These are phyloP conservation scores for Lachnellula occidentalis DNA, from an alignment of 2,329 filamentous ascomycete species.

Conservation along the genomic window DNA sequence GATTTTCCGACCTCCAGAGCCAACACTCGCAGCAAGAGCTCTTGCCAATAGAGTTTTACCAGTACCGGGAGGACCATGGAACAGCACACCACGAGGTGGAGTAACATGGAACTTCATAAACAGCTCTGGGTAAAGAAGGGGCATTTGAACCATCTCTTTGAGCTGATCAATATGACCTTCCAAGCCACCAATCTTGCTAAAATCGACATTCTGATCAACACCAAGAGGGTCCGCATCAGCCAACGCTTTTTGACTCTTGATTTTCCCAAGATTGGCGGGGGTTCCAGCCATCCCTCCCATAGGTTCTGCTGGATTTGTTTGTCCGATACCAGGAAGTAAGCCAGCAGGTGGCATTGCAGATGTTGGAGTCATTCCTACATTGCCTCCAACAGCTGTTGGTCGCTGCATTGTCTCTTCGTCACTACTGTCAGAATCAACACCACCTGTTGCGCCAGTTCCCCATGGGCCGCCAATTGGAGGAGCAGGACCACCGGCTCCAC, in stretches of 20 bases:
- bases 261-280: conserved; percentile 81
- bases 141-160: conserved; percentile 97
- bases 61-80: conserved; percentile 94
- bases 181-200: conserved; percentile 88
- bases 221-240: conserved; percentile 93
- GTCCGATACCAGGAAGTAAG: conserved; percentile 44
- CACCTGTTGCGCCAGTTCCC: conserved; percentile 67
- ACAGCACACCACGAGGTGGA: conserved; percentile 88
- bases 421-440: conserved; percentile 90
- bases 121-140: conserved; percentile 88
- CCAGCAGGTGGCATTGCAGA: conserved; percentile 46
- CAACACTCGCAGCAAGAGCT: conserved; percentile 85
- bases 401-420: conserved; percentile 80
- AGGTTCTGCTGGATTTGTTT: conserved; percentile 52
- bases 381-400: conserved; percentile 53
- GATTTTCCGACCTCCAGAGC: conserved; percentile 84
- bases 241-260: conserved; percentile 86
- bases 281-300: conserved; percentile 52
- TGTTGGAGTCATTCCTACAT: conserved; percentile 59
- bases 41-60: conserved; percentile 92
- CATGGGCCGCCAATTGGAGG: conserved; percentile 56
- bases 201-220: conserved; percentile 87
- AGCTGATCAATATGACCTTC: conserved; percentile 93
- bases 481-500: conserved; percentile 65
- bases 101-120: conserved; percentile 90